Evolutionary conservation across 495 filamentous ascomycete species (phyloP), one percentile per base, ranked within the genome.

Genomic region (Mytilinidion resinicola): DNA sequence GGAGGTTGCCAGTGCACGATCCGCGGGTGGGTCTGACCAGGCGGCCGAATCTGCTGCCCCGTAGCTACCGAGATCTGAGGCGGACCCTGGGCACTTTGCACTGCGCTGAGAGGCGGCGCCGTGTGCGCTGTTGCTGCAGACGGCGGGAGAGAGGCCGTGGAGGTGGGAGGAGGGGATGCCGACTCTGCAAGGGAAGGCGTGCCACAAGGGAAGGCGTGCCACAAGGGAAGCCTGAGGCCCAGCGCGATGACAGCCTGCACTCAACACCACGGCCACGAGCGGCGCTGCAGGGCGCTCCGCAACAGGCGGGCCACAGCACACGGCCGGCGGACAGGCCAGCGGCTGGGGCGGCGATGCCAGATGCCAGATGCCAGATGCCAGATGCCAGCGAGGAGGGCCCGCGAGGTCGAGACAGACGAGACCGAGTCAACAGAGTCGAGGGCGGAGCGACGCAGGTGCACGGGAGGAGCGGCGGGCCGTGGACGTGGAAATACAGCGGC

Each of bases 91-190:
- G 1, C 19, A 30, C 33, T 19, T 19, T 14, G 21, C 46, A 25
- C 46, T 25, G 46, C 46, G 46, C 46, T 49, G 46, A 19, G 21
- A 25, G 14, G 21, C 8, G 46, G 46, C 25, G 25, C 25, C 25
- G 33, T 49, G 46, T 49, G 46, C 46, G 46, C 19, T 49, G 46
- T 49, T 19, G 12, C 14, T 25, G 46, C 46, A 49, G 46, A 49
- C 21, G 46, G 46, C 46, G 46, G 46, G 46, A 49, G 21, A 25
- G 19, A 25, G 46, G 46, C 46, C 21, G 46, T 49, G 46, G 46
- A 19, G 14, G 46, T 49, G 46, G 15, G 15, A 15, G 42, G 15
- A 20, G 15, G 42, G 42, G 42, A 17, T 46, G 42, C 25, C 25
- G 25, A 30, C 25, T 30, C 9, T 46, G 42, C 42, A 46, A 46